These are phyloP conservation scores for Mycena chlorophos DNA, from an alignment of 768 basidiomycete species.

Conservation along the genomic window DNA sequence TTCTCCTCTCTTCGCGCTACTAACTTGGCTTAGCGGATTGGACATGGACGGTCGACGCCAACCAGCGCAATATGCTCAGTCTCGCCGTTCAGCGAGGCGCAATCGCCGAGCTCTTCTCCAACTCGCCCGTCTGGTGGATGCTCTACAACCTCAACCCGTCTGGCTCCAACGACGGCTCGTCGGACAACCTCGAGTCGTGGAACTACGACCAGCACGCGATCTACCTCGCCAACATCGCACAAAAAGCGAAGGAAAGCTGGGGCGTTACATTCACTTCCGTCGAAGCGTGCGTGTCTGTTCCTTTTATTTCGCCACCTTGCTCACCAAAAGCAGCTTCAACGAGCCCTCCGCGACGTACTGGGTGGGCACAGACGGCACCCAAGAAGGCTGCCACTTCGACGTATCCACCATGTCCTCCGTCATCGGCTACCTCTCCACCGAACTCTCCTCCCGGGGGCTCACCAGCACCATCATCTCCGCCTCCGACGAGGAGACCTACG, in stretches of 20 bases:
- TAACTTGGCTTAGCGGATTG: too few species aligned
- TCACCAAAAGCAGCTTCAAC: too few species aligned
- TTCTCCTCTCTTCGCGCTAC: too few species aligned
- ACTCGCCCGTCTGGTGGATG: constrained; percentile 24
- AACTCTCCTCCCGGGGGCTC: constrained; percentile 20
- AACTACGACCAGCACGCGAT: constrained; percentile 22
- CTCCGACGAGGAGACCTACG: constrained; percentile 22
- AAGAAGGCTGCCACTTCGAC: constrained; percentile 24
- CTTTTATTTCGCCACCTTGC: too few species aligned
- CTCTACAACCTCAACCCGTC: constrained; percentile 20
- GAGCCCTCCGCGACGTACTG: constrained; percentile 22
- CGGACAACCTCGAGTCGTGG: constrained; percentile 24
- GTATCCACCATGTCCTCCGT: constrained; percentile 21
- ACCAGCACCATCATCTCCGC: constrained; percentile 18
- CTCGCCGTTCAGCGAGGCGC: constrained; percentile 17
- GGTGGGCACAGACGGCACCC: constrained; percentile 20
- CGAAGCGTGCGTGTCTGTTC: too few species aligned
- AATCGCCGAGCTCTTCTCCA: constrained; percentile 22
- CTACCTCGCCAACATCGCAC: constrained; percentile 19
- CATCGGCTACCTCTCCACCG: constrained; percentile 15
- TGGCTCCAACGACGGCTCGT: constrained; percentile 14
- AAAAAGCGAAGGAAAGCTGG: constrained; percentile 12
- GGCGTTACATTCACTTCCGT: constrained; percentile 21
- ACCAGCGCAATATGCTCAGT: constrained; percentile 21
- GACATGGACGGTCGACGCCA: constrained; percentile 22